Evolutionary conservation across 2,329 filamentous ascomycete species (phyloP), one percentile per base, ranked within the genome.

Genomic region (Alternaria angustiovoidea): DNA sequence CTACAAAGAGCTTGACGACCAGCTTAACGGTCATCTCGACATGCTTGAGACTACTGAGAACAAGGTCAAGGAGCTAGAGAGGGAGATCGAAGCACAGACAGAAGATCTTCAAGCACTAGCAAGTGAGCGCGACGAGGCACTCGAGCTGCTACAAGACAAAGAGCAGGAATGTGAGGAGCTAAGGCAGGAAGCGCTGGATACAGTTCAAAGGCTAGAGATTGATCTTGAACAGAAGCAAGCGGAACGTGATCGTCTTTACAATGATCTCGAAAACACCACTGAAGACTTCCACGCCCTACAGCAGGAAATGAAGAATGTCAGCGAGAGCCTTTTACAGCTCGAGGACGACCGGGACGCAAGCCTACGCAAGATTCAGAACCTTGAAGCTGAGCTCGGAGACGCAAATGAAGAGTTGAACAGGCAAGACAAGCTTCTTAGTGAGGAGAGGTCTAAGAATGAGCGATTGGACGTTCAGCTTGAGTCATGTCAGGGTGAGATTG

Each of bases 261-360:
- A 87, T 14, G 92, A 95, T 41, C 81, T 97, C 14, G 87, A 88
- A 62, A 90, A 92, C 64, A 88, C 90, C 53, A 89, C 89, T 12
- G 94, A 98, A 73, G 96, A 95, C 75, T 94, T 97, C 78, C 89
- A 90, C 65, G 91, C 92, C n/a, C 81, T 99, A 54, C 94, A 98
- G 74, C 89, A 91, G 60, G 95, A 98, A 82, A 95, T 99, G 89
- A 91, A 94, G 64, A 90, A 90, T 69, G 90, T 97, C 79, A 96
- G 91, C 71, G 93, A 97, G 69, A 91, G 91, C 22, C 85, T 98
- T 6, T 86, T 97, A 32, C 86, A 92, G 44, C 85, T 99, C 0
- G 95, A 98, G 76, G 94, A 98, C 75, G 93, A 96, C 68, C 91
- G 94, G 54, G 89, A 92, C 65, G 88, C 87, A 70, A 95, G 94